Percentiles rank a stretch among this genome's conserved stretches.
Conservation (phyloP, 2,329 filamentous ascomycete species). For the Fusarium drepaniforme region DNA sequence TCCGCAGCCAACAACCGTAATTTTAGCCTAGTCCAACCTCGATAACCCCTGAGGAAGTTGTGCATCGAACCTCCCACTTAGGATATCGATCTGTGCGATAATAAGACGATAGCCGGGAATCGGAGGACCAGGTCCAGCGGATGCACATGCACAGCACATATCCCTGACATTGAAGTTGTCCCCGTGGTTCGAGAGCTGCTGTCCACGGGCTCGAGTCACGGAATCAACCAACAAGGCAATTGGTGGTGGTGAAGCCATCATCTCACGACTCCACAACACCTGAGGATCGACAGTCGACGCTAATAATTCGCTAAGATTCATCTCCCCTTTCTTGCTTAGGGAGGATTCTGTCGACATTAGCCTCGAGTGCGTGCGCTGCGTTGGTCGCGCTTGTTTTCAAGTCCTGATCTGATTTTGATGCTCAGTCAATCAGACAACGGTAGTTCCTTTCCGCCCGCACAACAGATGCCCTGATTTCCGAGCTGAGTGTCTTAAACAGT, state of each 20-base stretch:
- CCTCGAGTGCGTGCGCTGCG: neutral
- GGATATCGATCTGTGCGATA: neutral
- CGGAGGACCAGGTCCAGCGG: neutral
- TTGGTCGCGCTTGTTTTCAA: neutral
- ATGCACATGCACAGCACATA: neutral
- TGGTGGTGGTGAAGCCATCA: neutral
- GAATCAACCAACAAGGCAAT: neutral
- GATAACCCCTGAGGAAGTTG: neutral
- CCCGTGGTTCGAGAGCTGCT: neutral
- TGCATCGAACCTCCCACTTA: neutral
- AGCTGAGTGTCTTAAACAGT: neutral
- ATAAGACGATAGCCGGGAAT: neutral
- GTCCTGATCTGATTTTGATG: constrained; percentile 6
- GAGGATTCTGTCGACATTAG: neutral
- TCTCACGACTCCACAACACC: neutral
- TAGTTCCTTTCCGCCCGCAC: constrained; percentile 1
- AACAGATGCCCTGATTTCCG: constrained; percentile 1
- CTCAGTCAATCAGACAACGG: neutral
- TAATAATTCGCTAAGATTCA: constrained; percentile 6
- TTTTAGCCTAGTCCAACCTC: neutral
- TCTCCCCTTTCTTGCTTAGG: constrained; percentile 1
- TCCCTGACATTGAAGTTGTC: neutral
- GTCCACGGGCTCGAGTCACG: neutral
- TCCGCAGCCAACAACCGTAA: neutral
- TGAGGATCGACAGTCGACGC: neutral